Percentiles rank a stretch among this genome's conserved stretches.
These are phyloP conservation scores for Hypoxylon sp. DNA, from an alignment of 2,329 filamentous ascomycete genomes.

Conservation along the genomic window DNA sequence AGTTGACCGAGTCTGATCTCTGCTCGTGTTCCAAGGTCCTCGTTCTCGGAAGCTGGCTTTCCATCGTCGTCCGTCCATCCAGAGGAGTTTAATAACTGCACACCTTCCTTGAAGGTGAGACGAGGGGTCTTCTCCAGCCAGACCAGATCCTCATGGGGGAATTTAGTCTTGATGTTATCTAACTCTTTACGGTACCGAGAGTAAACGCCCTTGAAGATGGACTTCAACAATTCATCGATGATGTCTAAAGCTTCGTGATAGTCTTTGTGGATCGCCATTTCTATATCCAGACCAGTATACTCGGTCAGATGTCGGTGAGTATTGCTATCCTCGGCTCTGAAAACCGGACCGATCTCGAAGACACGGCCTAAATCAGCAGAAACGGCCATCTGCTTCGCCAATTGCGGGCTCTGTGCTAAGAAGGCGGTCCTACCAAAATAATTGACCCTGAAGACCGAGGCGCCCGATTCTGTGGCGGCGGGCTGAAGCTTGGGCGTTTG, in stretches of 20 bases:
- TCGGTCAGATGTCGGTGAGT: slow-evolving; percentile 95
- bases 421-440: slow-evolving; percentile 92
- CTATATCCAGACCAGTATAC: slow-evolving; percentile 92
- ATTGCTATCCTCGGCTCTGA: slow-evolving; percentile 95
- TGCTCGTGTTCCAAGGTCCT: slow-evolving; percentile 87
- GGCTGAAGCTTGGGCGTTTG: slow-evolving; percentile 94
- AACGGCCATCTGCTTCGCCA: slow-evolving; percentile 94
- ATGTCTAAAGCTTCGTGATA: slow-evolving; percentile 89
- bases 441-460: slow-evolving; percentile 91
- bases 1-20: slow-evolving; percentile 89
- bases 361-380: slow-evolving; percentile 90
- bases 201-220: slow-evolving; percentile 81
- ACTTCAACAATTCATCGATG: slow-evolving; percentile 85
- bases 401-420: slow-evolving; percentile 90
- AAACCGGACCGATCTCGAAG: slow-evolving; percentile 91
- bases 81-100: slow-evolving; percentile 84
- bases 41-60: slow-evolving; percentile 76
- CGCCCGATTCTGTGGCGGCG: slow-evolving; percentile 89
- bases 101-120: slow-evolving; percentile 83
- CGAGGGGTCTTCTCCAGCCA: slow-evolving; percentile 89
- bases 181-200: slow-evolving; percentile 77
- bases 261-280: slow-evolving; percentile 91
- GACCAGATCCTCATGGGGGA: slow-evolving; percentile 87
- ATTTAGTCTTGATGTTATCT: slow-evolving; percentile 83
- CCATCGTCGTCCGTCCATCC: slow-evolving; percentile 85